phyloP scores from a whole-genome alignment of 371 early-diverging fungal genomes.

The Saksenaea oblongispora region DNA sequence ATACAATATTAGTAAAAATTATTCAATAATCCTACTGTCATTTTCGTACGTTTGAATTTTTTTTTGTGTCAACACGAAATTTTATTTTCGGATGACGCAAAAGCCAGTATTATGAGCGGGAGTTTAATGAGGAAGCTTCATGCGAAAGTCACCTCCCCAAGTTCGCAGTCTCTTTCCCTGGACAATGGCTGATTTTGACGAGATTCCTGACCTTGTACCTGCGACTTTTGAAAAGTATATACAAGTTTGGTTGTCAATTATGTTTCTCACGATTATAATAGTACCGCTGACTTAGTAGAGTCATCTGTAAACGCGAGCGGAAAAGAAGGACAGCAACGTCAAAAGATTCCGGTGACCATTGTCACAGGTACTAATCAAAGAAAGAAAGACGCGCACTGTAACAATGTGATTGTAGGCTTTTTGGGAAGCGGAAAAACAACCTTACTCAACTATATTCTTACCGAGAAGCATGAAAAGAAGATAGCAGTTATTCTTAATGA shows the following conservation, averaged over 20 bases:
- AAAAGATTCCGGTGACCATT: constrained; percentile 76
- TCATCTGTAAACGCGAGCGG: background rate
- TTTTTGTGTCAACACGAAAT: too few species aligned
- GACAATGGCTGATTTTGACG: constrained; percentile 41
- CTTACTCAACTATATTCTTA: constrained; percentile 85
- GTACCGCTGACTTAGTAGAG: background rate
- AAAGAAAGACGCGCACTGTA: background rate
- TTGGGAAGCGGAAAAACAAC: constrained; percentile 96
- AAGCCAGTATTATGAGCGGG: too few species aligned
- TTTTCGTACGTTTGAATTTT: too few species aligned
- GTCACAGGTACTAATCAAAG: constrained; percentile 50
- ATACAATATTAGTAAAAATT: too few species aligned
- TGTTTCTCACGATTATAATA: background rate
- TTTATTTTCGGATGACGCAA: too few species aligned
- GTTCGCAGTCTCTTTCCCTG: background rate
- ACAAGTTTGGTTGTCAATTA: background rate
- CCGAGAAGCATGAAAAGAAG: constrained; percentile 87
- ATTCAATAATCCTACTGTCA: too few species aligned
- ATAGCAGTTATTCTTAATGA: constrained; percentile 95
- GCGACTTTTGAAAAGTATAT: constrained; percentile 17
- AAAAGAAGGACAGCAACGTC: constrained; percentile 10
- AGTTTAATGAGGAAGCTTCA: too few species aligned
- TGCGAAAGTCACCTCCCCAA: background rate
- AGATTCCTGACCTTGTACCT: constrained; percentile 59
- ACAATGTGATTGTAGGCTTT: constrained; percentile 54